Percentiles rank a stretch among this genome's conserved stretches.
These are phyloP conservation scores for Clitopilus hobsonii DNA, from an alignment of 768 basidiomycete genomes.

Conservation along the genomic window DNA sequence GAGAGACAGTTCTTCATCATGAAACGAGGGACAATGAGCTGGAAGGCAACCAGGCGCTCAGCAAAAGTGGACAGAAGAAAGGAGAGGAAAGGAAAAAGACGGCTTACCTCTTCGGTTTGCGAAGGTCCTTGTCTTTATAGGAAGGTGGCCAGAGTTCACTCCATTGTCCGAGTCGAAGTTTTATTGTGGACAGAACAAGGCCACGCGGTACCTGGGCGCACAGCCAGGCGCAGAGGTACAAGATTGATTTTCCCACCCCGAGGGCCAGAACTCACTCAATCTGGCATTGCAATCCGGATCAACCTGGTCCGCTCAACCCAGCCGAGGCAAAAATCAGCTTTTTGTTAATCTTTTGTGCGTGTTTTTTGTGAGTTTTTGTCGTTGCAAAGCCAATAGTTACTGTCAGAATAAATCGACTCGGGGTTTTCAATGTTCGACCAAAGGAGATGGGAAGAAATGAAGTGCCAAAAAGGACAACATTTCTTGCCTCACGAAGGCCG, in stretches of 20 bases:
- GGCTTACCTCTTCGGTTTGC: background rate
- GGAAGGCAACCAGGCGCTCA: conserved; percentile 13
- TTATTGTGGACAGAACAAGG: background rate
- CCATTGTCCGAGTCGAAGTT: background rate
- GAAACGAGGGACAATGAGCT: conserved; percentile 6
- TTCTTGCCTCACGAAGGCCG: background rate
- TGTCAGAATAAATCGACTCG: background rate
- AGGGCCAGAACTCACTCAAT: background rate
- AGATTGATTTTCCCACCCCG: background rate
- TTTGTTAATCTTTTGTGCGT: background rate
- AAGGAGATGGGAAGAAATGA: background rate
- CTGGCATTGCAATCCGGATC: background rate
- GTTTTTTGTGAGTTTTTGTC: background rate
- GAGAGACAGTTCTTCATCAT: conserved; percentile 20
- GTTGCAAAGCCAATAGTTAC: background rate
- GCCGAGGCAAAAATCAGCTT: background rate
- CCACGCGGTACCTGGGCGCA: background rate
- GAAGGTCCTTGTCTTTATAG: background rate
- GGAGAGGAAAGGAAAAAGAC: conserved; percentile 4
- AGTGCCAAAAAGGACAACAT: background rate
- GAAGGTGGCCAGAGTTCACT: background rate
- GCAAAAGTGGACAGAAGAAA: conserved; percentile 8
- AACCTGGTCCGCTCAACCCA: background rate
- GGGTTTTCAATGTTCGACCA: conserved; percentile 1
- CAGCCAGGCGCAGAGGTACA: background rate